These are phyloP conservation scores for Porphyrellus cyaneotinctus DNA, from an alignment of 768 basidiomycete genomes.

Conservation along the genomic window DNA sequence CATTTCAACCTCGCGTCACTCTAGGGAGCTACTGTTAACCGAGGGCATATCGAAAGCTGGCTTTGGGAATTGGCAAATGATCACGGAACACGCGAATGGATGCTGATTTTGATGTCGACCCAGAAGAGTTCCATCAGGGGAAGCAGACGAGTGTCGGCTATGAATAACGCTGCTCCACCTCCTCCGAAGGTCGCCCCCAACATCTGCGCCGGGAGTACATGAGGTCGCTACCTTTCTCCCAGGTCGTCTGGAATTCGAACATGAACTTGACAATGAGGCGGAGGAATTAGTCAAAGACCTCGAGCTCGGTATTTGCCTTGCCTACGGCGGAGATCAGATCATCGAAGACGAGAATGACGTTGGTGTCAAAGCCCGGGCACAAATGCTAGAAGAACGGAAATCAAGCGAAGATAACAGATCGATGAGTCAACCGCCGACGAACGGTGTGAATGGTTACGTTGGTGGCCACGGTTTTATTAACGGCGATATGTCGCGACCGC, in stretches of 20 bases:
- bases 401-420: conserved; percentile 15
- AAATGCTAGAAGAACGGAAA: conserved; percentile 40
- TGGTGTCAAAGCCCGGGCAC: conserved; percentile 55
- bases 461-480: conserved; percentile 38
- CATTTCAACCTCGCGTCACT: conserved; percentile 1
- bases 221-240: conserved; percentile 92
- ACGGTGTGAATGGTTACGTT: conserved; percentile 25
- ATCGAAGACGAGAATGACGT: conserved; percentile 73
- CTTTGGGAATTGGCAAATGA: conserved; percentile 95
- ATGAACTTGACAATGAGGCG: conserved; percentile 95
- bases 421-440: conserved; percentile 22
- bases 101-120: conserved; percentile 62
- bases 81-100: conserved; percentile 76
- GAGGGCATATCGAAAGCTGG: conserved; percentile 87
- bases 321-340: conserved; percentile 81
- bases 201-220: conserved; percentile 87
- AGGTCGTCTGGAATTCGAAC: conserved; percentile 97
- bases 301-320: conserved; percentile 86
- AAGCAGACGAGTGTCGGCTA: conserved; percentile 85
- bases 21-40: conserved; percentile 82
- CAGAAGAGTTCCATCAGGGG: conserved; percentile 79
- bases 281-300: conserved; percentile 94
- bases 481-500: conserved; percentile 30
- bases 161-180: conserved; percentile 56
- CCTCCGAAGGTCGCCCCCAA: conserved; percentile 73